Conservation (phyloP, 768 basidiomycete species). For the Leucogyrophana mollusca region DNA sequence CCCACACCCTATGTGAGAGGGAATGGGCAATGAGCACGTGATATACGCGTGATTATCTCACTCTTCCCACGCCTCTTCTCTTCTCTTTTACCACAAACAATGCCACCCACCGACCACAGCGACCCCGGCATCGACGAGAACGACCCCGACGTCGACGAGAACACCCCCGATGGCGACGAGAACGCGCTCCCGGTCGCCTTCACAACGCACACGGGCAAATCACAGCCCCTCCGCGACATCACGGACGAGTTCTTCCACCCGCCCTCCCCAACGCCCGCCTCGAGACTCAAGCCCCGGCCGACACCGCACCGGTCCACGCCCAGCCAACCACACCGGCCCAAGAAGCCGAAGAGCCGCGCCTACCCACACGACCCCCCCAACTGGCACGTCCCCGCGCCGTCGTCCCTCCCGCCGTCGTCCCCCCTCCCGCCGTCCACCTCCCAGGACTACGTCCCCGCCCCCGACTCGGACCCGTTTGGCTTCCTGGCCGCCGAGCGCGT, state of each 20-base stretch:
- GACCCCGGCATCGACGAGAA: background rate
- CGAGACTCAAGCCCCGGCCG: constrained; percentile 19
- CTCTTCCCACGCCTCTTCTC: constrained; percentile 16
- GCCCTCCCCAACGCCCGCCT: constrained; percentile 28
- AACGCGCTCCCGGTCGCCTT: constrained; percentile 12
- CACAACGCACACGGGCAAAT: constrained; percentile 12
- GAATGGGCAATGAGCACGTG: no score
- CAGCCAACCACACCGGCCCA: constrained; percentile 30
- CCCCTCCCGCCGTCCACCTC: constrained; percentile 25
- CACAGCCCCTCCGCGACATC: constrained; percentile 27
- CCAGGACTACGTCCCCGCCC: constrained; percentile 11
- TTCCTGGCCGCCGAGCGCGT: constrained; percentile 54
- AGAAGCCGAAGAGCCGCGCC: constrained; percentile 28
- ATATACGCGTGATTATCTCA: no score
- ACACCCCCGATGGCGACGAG: constrained; percentile 15
- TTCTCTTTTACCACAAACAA: constrained; percentile 1
- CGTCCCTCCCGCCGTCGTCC: constrained; percentile 34
- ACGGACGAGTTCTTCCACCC: constrained; percentile 34
- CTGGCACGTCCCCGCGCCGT: constrained; percentile 25
- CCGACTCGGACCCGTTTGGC: constrained; percentile 54
- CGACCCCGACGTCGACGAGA: constrained; percentile 11
- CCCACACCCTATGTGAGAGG: no score
- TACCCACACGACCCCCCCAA: constrained; percentile 31
- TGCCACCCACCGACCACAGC: no score
- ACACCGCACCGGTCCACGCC: constrained; percentile 6